Percentiles rank a stretch among this genome's conserved stretches.
These are phyloP conservation scores for Onygenales sp. DNA, from an alignment of 2,329 filamentous ascomycete species.

Conservation along the genomic window DNA sequence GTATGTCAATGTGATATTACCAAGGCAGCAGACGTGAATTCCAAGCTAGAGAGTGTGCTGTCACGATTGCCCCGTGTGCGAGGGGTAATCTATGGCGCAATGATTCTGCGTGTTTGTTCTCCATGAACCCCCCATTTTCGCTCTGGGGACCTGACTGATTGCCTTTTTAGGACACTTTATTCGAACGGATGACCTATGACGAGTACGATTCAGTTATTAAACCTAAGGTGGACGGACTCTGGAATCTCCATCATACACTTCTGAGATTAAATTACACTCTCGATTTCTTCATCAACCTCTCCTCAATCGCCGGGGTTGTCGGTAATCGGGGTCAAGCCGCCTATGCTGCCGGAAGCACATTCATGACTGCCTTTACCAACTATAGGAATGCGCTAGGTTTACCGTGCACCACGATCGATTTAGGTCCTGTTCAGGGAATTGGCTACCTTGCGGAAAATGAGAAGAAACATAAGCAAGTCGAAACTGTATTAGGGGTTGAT, in stretches of 20 bases:
- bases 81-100: slow-evolving; percentile 34
- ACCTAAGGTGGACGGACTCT: slow-evolving; percentile 4
- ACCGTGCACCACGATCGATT: neutral
- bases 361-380: slow-evolving; percentile 19
- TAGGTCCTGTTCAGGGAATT: neutral
- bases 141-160: neutral
- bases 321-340: slow-evolving; percentile 30
- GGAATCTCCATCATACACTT: slow-evolving; percentile 3
- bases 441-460: slow-evolving; percentile 1
- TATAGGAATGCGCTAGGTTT: neutral
- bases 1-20: slow-evolving; percentile 20
- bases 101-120: slow-evolving; percentile 26
- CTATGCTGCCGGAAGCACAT: slow-evolving; percentile 32
- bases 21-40: slow-evolving; percentile 16
- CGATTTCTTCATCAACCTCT: slow-evolving; percentile 15
- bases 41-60: slow-evolving; percentile 14
- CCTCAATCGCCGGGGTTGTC: slow-evolving; percentile 19
- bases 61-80: slow-evolving; percentile 19
- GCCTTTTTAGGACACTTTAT: neutral
- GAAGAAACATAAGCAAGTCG: slow-evolving; percentile 8
- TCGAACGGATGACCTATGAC: slow-evolving; percentile 5
- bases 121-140: neutral
- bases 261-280: neutral
- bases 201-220: neutral
- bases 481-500: slow-evolving; percentile 12